These are phyloP conservation scores for Pseudoturritis turrita DNA, from an alignment of 345 rosid genomes.

Conservation along the genomic window DNA sequence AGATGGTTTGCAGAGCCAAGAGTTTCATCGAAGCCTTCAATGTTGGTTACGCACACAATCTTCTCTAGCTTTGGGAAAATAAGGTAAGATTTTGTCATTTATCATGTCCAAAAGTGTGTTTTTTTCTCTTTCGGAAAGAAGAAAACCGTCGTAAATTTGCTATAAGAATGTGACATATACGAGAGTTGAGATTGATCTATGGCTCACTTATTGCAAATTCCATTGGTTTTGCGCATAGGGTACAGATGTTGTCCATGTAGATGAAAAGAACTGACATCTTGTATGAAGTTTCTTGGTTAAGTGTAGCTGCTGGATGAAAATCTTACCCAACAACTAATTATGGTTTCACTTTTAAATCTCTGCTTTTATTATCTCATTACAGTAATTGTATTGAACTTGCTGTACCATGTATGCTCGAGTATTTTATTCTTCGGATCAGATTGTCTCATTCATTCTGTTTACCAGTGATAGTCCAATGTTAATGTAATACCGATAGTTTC, in stretches of 20 bases:
- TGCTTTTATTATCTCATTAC: background rate
- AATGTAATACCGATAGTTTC: background rate
- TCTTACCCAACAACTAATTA: background rate
- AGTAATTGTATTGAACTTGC: background rate
- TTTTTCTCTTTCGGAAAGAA: background rate
- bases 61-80: conserved; percentile 83
- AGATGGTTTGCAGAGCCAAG: conserved; percentile 96
- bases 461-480: background rate
- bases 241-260: background rate
- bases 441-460: background rate
- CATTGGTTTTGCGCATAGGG: background rate
- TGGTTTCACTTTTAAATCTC: background rate
- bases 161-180: background rate
- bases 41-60: conserved; percentile 84
- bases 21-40: conserved; percentile 90
- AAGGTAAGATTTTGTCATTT: conserved; percentile 40
- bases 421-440: background rate
- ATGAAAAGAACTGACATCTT: background rate
- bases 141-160: background rate
- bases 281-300: background rate
- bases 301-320: background rate
- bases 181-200: background rate
- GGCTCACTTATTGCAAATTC: background rate
- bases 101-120: background rate
- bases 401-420: background rate